phyloP scores from a whole-genome alignment of 768 basidiomycete genomes.

The Naematelia encephala region DNA sequence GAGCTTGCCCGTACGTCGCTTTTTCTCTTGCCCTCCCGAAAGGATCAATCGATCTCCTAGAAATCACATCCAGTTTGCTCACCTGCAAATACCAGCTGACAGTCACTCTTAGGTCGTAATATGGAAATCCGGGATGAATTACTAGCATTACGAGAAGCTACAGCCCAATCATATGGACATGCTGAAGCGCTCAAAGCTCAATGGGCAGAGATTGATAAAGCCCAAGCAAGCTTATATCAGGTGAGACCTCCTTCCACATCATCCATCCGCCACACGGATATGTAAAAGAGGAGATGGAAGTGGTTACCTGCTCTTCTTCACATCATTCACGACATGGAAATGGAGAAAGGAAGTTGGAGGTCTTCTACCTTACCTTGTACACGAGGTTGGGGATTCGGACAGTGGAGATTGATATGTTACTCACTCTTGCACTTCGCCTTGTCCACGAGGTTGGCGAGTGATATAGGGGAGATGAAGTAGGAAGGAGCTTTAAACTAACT shows the following conservation, averaged over 20 bases:
- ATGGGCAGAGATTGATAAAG: slow-evolving; percentile 83
- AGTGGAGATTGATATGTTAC: no score
- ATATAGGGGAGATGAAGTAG: no score
- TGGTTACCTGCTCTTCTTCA: no score
- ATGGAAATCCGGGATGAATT: slow-evolving; percentile 70
- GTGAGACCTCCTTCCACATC: slow-evolving; percentile 52
- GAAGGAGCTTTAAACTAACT: no score
- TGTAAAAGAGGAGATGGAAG: background rate
- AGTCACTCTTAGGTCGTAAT: slow-evolving; percentile 64
- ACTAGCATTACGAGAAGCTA: slow-evolving; percentile 72
- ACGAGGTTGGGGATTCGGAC: no score
- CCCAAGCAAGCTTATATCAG: slow-evolving; percentile 85
- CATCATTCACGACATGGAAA: no score
- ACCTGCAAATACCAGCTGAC: background rate
- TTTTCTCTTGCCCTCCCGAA: no score
- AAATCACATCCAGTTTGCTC: background rate
- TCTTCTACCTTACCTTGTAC: no score
- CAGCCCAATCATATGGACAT: slow-evolving; percentile 81
- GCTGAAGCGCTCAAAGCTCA: slow-evolving; percentile 74
- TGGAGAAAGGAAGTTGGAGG: no score
- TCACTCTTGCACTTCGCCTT: background rate
- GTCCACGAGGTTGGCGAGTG: background rate
- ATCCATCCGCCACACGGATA: background rate
- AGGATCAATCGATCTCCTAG: no score
- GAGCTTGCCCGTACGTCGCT: slow-evolving; percentile 75